A percentile compares a stretch with the other conserved stretches of the same genome.
Evolutionary conservation across 345 rosid species (phyloP).

Genomic region (Isatis tinctoria): DNA sequence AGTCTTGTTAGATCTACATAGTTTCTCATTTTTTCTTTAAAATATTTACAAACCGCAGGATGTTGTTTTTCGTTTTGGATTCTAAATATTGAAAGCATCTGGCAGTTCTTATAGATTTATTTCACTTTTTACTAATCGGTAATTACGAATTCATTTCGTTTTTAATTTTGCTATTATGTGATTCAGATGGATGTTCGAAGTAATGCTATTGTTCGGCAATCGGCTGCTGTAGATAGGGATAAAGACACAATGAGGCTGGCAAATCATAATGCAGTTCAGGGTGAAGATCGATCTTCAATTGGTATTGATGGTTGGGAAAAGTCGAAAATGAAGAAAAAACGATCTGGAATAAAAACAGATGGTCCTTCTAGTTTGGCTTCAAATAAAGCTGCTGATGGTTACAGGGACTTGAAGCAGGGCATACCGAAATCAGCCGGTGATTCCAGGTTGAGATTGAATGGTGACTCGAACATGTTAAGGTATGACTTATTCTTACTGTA

Average conservation of each 20-base stretch:
- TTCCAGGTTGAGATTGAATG: slow-evolving; percentile 65
- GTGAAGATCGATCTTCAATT: slow-evolving; percentile 74
- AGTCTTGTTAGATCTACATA: slow-evolving; percentile 1
- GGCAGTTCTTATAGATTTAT: neutral
- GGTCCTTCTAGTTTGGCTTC: slow-evolving; percentile 50
- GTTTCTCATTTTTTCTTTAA: neutral
- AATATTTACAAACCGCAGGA: neutral
- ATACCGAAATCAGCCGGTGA: slow-evolving; percentile 58
- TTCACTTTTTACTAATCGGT: neutral
- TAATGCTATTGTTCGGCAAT: slow-evolving; percentile 53
- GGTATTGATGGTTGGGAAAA: slow-evolving; percentile 96
- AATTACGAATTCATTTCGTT: neutral
- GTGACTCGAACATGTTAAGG: slow-evolving; percentile 84
- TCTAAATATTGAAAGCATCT: neutral
- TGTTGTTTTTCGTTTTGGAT: neutral
- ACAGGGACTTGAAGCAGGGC: slow-evolving; percentile 77
- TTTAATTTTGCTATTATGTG: slow-evolving; percentile 30
- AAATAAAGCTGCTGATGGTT: slow-evolving; percentile 60
- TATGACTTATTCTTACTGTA: slow-evolving; percentile 27
- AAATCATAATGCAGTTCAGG: slow-evolving; percentile 52
- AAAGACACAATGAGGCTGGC: slow-evolving; percentile 61
- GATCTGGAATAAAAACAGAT: slow-evolving; percentile 86
- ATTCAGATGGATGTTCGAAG: slow-evolving; percentile 67
- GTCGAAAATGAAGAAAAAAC: slow-evolving; percentile 91
- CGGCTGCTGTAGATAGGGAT: slow-evolving; percentile 72